phyloP scores from a whole-genome alignment of 1,139 yeast species.

The Kodamaea arcana region DNA sequence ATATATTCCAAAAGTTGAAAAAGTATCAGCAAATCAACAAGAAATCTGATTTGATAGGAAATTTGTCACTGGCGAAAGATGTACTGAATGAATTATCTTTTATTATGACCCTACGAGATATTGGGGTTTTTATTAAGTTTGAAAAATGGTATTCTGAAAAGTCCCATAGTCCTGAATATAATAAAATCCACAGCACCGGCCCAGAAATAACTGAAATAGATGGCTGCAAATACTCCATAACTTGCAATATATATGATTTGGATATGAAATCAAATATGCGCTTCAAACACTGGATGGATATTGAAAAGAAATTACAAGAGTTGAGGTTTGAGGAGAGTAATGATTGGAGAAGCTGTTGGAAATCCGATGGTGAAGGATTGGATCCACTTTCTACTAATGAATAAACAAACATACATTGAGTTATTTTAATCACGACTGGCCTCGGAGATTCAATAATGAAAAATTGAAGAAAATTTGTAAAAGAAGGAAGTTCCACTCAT shows the following conservation, averaged over 20 bases:
- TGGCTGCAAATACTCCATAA: slow-evolving; percentile 26
- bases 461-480: no score
- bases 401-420: no score
- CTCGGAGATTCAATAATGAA: no score
- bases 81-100: slow-evolving; percentile 42
- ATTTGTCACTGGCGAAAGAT: slow-evolving; percentile 34
- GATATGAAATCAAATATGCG: slow-evolving; percentile 41
- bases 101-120: slow-evolving; percentile 56
- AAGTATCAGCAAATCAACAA: slow-evolving; percentile 34
- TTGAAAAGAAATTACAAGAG: slow-evolving; percentile 31
- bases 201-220: slow-evolving; percentile 21
- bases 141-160: slow-evolving; percentile 30
- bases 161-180: slow-evolving; percentile 31
- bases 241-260: slow-evolving; percentile 42
- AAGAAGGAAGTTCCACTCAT: no score
- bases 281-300: slow-evolving; percentile 41
- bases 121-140: slow-evolving; percentile 46
- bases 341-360: slow-evolving; percentile 35
- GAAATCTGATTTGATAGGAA: slow-evolving; percentile 32
- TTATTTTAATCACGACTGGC: no score
- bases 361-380: slow-evolving; percentile 2
- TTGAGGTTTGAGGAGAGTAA: slow-evolving; percentile 36
- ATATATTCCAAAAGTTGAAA: slow-evolving; percentile 37
- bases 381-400: no score
- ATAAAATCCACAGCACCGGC: slow-evolving; percentile 31